A percentile compares a stretch with the other conserved stretches of the same genome.
Conservation (phyloP, 306 rosid species). For the Sicyos baderoa region DNA sequence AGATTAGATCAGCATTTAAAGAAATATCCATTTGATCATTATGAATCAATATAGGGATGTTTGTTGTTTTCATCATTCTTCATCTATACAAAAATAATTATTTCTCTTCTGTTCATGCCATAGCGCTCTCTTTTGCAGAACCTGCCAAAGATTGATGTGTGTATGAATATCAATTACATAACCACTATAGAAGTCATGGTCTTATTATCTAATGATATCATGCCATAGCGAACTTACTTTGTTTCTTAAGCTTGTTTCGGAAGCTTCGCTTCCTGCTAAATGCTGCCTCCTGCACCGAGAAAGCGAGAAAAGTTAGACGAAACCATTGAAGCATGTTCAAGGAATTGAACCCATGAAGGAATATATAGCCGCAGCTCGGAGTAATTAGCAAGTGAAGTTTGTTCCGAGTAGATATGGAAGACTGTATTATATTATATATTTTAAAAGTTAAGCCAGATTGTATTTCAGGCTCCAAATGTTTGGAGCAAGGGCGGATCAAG, state of each 20-base stretch:
- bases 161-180: background rate
- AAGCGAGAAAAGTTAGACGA: background rate
- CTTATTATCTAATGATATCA: no score
- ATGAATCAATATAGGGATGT: background rate
- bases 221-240: constrained; percentile 27
- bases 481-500: no score
- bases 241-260: constrained; percentile 78
- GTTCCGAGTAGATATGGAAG: background rate
- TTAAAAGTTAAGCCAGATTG: background rate
- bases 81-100: constrained; percentile 1
- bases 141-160: background rate
- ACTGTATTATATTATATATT: background rate
- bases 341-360: constrained; percentile 10
- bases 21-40: background rate
- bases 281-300: constrained; percentile 62
- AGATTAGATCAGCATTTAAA: background rate
- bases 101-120: background rate
- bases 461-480: background rate
- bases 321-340: background rate
- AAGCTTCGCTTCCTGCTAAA: constrained; percentile 95
- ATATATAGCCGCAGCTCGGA: background rate
- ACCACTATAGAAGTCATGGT: background rate
- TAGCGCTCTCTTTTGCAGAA: constrained; percentile 9
- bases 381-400: background rate
- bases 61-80: background rate